Evolutionary conservation across 345 rosid genomes (phyloP).

Genomic region (thale cress (Arabidopsis thaliana)): DNA sequence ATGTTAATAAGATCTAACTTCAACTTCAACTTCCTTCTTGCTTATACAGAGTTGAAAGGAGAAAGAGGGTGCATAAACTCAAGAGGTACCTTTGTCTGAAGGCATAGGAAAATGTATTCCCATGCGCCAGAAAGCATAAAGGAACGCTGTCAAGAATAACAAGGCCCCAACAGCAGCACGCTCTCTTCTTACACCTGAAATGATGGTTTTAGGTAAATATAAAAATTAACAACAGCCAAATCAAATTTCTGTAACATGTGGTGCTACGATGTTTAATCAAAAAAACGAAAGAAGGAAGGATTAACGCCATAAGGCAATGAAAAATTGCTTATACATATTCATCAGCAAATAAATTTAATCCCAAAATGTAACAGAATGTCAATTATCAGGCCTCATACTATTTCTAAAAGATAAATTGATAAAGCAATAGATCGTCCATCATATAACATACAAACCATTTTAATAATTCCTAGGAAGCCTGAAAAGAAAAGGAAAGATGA

Average conservation of each 20-base stretch:
- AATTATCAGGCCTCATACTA: background rate
- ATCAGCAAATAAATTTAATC: background rate
- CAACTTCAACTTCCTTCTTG: background rate
- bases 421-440: slow-evolving; percentile 10
- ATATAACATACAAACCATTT: background rate
- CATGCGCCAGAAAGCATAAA: slow-evolving; percentile 99
- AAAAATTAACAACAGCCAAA: too few relatives aligned
- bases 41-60: slow-evolving; percentile 14
- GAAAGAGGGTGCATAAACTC: slow-evolving; percentile 19
- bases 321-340: slow-evolving; percentile 1
- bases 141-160: slow-evolving; percentile 82
- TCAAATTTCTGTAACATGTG: background rate
- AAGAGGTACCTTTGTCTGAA: slow-evolving; percentile 76
- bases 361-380: background rate
- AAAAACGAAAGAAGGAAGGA: background rate
- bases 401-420: background rate
- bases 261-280: background rate
- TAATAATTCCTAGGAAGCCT: background rate
- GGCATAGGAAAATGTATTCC: slow-evolving; percentile 99
- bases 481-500: background rate
- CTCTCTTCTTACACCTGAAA: slow-evolving; percentile 84
- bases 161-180: slow-evolving; percentile 93
- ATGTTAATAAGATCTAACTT: background rate
- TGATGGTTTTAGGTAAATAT: slow-evolving; percentile 8
- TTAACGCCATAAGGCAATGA: slow-evolving; percentile 1